Percentiles rank a stretch among this genome's conserved stretches.
Conservation (phyloP, 345 rosid genomes). For the Eucalyptus polyanthemos region DNA sequence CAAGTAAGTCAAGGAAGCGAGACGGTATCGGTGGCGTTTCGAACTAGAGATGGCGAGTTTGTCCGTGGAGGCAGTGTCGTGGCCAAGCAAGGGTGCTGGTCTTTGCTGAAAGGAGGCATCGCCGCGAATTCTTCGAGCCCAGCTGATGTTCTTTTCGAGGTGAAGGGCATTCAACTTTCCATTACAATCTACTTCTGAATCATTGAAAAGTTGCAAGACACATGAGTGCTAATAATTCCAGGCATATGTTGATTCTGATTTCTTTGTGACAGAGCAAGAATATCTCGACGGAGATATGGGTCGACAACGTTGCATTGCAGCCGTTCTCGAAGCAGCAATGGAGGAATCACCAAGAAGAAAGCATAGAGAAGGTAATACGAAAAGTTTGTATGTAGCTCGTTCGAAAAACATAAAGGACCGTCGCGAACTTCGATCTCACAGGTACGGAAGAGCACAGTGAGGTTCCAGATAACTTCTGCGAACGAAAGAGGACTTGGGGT, state of each 20-base stretch:
- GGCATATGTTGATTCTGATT: not conserved
- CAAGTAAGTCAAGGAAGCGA: conserved; percentile 28
- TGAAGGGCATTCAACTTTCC: not conserved
- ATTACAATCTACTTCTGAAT: not conserved
- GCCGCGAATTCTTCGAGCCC: conserved; percentile 32
- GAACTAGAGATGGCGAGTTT: conserved; percentile 13
- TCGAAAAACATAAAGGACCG: not conserved
- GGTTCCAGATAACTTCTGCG: conserved; percentile 23
- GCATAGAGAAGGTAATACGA: conserved; percentile 32
- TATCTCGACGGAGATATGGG: conserved; percentile 29
- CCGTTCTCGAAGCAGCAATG: conserved; percentile 58
- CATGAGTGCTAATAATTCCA: not conserved
- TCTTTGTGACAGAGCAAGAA: conserved; percentile 26
- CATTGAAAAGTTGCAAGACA: not conserved
- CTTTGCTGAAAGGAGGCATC: conserved; percentile 67
- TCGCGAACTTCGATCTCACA: not conserved
- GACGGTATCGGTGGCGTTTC: conserved; percentile 28
- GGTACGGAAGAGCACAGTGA: conserved; percentile 56
- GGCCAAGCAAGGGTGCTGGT: conserved; percentile 66
- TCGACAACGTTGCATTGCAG: conserved; percentile 38
- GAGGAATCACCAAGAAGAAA: conserved; percentile 51
- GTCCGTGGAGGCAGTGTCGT: conserved; percentile 27
- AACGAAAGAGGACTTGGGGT: conserved; percentile 23
- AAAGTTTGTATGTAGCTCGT: not conserved
- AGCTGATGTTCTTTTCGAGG: conserved; percentile 48